Base-by-base conservation (phyloP, 768 basidiomycete genomes). In the Russula vinacea region DNA sequence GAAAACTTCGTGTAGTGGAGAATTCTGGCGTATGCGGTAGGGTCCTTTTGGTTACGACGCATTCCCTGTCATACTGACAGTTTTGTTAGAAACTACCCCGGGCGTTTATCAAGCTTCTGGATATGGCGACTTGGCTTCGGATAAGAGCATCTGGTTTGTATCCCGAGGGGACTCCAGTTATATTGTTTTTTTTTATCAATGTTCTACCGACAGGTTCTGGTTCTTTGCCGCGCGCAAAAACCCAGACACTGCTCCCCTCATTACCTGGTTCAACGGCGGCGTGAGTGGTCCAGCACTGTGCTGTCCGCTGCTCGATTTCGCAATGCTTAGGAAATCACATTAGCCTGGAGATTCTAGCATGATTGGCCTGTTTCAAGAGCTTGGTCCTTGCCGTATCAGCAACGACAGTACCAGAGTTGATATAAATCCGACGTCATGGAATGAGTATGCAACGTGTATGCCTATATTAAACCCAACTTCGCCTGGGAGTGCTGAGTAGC, bases 321-420 rank as follows among this genome's bases (percentile, higher is more conserved):
- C 16, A 6, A 9, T 50, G 19, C 5, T 50, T 35, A 49, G 16
- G 14, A 22, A 32, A 32, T 22, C 33, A 24, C 3, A 33, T 22
- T 53, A 77, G 74, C 78, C 76, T 11, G 78, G 77, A 51, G 73
- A 71, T 61, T 78, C 77, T 11, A 75, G 75, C 60, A 76, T 76
- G 76, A 89, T 91, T 1, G 95, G 95, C 10, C 82, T 97, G 26
- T 79, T 98, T 17, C 92, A 95, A 69, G 94, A 98, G 72, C 86
- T 96, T n/a, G 96, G 96, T 0, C 94, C 96, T 0, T 98, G 96
- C 76, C 76, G 76, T 35, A 80, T 98, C 66, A 76, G 81, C 17
- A 76, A 92, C 51, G 78, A 85, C 1, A 92, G 93, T 37, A 76
- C 74, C 3, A 71, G 76, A 32, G 81, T 85, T 33, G 73, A 75